These are phyloP conservation scores for Chaetomium sp. DNA, from an alignment of 2,329 filamentous ascomycete species.

Conservation along the genomic window DNA sequence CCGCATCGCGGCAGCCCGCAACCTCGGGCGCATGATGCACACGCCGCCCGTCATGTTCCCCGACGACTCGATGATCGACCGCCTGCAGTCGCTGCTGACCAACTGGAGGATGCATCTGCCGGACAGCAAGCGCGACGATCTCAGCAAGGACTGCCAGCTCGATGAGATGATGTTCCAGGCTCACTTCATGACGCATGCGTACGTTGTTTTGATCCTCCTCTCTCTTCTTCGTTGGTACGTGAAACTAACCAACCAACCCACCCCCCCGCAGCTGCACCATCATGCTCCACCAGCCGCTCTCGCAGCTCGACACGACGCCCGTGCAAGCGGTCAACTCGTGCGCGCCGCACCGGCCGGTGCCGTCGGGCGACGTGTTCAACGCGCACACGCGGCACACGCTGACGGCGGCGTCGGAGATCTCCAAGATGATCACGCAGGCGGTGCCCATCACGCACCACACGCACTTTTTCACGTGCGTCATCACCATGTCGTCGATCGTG, in stretches of 20 bases:
- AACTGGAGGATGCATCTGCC: slow-evolving; percentile 85
- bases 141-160: slow-evolving; percentile 69
- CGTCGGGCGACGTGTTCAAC: slow-evolving; percentile 57
- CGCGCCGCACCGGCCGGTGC: slow-evolving; percentile 59
- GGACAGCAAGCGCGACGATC: slow-evolving; percentile 66
- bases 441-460: slow-evolving; percentile 72
- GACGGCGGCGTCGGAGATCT: slow-evolving; percentile 75
- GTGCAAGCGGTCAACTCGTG: slow-evolving; percentile 65
- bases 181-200: slow-evolving; percentile 72
- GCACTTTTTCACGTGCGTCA: slow-evolving; percentile 80
- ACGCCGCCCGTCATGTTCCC: slow-evolving; percentile 55
- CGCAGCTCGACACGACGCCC: slow-evolving; percentile 68
- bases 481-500: slow-evolving; percentile 77
- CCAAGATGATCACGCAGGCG: slow-evolving; percentile 72
- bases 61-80: slow-evolving; percentile 55
- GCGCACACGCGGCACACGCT: slow-evolving; percentile 79
- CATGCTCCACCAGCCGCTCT: slow-evolving; percentile 77
- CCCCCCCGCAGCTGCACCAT: slow-evolving; percentile 57
- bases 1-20: slow-evolving; percentile 77
- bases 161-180: slow-evolving; percentile 94
- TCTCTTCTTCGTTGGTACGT: neutral
- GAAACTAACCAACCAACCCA: neutral
- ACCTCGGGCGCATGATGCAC: slow-evolving; percentile 74
- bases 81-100: slow-evolving; percentile 56
- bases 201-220: slow-evolving; percentile 34